A percentile compares a stretch with the other conserved stretches of the same genome.
phyloP scores from a whole-genome alignment of 495 filamentous ascomycete genomes.

The Chaetomium fimeti region DNA sequence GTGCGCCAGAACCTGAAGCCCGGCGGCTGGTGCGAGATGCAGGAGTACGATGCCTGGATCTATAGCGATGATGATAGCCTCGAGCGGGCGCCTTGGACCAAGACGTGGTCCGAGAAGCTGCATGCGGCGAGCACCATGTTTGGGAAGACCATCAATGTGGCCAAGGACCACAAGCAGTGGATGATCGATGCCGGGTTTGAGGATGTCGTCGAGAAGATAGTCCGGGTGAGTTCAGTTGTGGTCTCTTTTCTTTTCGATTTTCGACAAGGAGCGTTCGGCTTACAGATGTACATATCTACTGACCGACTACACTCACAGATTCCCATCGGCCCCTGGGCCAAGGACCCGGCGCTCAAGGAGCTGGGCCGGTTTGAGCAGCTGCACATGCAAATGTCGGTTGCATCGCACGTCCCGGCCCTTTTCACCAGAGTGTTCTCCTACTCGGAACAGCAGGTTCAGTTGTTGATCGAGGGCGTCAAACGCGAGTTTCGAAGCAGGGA shows the following conservation, averaged over 20 bases:
- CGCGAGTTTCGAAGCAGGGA: conserved; percentile 32
- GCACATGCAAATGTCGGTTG: conserved; percentile 31
- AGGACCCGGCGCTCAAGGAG: conserved; percentile 50
- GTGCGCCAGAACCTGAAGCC: conserved; percentile 54
- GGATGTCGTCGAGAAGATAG: conserved; percentile 38
- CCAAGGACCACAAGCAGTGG: conserved; percentile 38
- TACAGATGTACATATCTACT: too few relatives aligned
- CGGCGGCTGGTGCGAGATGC: conserved; percentile 60
- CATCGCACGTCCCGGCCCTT: conserved; percentile 29
- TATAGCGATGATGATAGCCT: conserved; percentile 55
- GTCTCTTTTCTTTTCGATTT: too few relatives aligned
- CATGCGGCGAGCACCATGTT: conserved; percentile 44
- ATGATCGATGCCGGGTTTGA: conserved; percentile 46
- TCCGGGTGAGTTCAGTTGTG: conserved; percentile 27
- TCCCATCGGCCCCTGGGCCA: conserved; percentile 55
- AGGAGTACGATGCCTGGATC: conserved; percentile 48
- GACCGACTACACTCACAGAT: conserved; percentile 22
- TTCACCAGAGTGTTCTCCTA: conserved; percentile 21
- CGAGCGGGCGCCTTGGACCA: conserved; percentile 43
- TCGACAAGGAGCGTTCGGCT: too few relatives aligned
- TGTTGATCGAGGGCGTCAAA: conserved; percentile 33
- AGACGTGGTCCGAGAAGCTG: conserved; percentile 47
- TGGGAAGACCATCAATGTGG: conserved; percentile 49
- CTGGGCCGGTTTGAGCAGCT: conserved; percentile 43
- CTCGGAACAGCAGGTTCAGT: conserved; percentile 20